Conservation (phyloP, 2,329 filamentous ascomycete species). For the Botrytis fragariae region DNA sequence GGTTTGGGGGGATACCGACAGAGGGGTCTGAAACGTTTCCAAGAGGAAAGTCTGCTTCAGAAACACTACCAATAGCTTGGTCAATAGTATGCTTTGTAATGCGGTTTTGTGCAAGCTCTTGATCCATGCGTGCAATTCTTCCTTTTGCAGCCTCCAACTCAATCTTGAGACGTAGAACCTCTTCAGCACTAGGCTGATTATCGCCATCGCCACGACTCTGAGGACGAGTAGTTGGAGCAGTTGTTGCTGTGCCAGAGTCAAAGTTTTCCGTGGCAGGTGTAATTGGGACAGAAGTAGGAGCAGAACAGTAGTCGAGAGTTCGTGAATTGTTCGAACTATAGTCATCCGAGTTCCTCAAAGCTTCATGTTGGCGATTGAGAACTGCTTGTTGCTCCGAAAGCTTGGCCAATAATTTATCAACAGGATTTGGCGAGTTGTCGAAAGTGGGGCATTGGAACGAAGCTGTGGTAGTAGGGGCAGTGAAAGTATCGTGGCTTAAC, state of each 20-base stretch:
- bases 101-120: slow-evolving; percentile 66
- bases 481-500: slow-evolving; percentile 44
- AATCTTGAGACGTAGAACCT: slow-evolving; percentile 65
- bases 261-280: slow-evolving; percentile 60
- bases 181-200: slow-evolving; percentile 44
- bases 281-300: slow-evolving; percentile 57
- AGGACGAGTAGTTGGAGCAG: slow-evolving; percentile 50
- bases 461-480: not conserved
- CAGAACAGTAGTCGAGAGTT: slow-evolving; percentile 46
- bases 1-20: slow-evolving; percentile 33
- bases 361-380: slow-evolving; percentile 58
- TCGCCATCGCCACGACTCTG: slow-evolving; percentile 50
- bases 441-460: slow-evolving; percentile 27
- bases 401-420: slow-evolving; percentile 73
- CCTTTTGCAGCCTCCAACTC: slow-evolving; percentile 69
- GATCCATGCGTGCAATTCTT: slow-evolving; percentile 68
- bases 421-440: slow-evolving; percentile 47
- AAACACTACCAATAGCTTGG: slow-evolving; percentile 50
- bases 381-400: slow-evolving; percentile 67
- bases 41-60: slow-evolving; percentile 44
- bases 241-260: slow-evolving; percentile 38
- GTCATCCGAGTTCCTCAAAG: slow-evolving; percentile 43
- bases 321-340: slow-evolving; percentile 28
- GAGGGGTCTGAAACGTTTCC: slow-evolving; percentile 27
- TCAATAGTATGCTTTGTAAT: slow-evolving; percentile 59